Percentiles rank a stretch among this genome's conserved stretches.
These are phyloP conservation scores for Onygenales sp. DNA, from an alignment of 2,329 filamentous ascomycete species.

Conservation along the genomic window DNA sequence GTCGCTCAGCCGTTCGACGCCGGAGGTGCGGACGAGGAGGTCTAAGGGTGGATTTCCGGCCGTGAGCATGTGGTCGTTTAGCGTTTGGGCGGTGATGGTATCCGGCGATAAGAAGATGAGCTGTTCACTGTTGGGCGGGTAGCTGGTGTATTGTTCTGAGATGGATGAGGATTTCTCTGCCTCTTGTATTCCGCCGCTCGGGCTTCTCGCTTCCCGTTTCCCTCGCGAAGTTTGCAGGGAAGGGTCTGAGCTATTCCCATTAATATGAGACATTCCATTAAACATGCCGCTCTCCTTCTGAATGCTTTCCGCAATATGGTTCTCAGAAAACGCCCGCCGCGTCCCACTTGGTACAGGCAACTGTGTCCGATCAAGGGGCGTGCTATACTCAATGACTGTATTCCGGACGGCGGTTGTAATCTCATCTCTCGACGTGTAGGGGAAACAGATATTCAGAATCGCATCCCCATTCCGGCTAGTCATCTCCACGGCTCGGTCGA, in stretches of 20 bases:
- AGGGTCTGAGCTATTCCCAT: conserved; percentile 37
- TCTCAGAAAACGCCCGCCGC: conserved; percentile 72
- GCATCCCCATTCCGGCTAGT: conserved; percentile 77
- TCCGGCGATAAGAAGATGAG: conserved; percentile 63
- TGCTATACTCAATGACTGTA: conserved; percentile 79
- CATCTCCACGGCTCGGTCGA: conserved; percentile 76
- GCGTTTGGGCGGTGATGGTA: conserved; percentile 70
- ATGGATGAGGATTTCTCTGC: conserved; percentile 15
- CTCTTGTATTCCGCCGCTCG: conserved; percentile 23
- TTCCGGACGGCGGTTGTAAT: conserved; percentile 83
- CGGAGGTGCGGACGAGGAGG: conserved; percentile 82
- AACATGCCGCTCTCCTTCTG: conserved; percentile 49
- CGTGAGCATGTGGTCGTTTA: conserved; percentile 83
- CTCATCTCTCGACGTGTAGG: conserved; percentile 91
- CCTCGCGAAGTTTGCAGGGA: conserved; percentile 20
- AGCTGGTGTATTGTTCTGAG: conserved; percentile 10
- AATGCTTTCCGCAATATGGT: conserved; percentile 78
- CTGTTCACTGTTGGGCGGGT: conserved; percentile 16
- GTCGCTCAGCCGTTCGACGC: conserved; percentile 84
- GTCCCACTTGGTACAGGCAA: conserved; percentile 27
- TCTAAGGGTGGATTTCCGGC: conserved; percentile 78
- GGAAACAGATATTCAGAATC: conserved; percentile 90
- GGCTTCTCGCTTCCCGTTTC: not conserved
- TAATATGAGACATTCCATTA: not conserved
- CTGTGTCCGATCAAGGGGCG: conserved; percentile 46